Evolutionary conservation across 2,329 filamentous ascomycete species (phyloP), one percentile per base, ranked within the genome.

Genomic region (Amphichorda felina): DNA sequence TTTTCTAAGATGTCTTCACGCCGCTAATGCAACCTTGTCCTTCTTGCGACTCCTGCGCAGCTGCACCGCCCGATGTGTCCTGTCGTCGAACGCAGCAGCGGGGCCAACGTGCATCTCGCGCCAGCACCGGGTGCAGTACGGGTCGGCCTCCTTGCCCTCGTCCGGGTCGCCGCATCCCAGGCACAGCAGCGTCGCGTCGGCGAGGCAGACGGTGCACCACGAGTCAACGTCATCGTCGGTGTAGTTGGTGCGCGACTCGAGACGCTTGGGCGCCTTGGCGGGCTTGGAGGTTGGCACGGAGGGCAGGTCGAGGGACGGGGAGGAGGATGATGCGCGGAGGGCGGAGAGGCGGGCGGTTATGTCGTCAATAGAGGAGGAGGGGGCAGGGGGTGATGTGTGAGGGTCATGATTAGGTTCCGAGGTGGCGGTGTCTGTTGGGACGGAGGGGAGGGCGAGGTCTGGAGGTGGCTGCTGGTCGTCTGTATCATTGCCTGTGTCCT

Each of bases 141-240:
- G 38, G 10, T 39, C 38, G 16, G 32, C 37, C 7, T 26, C 34
- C 11, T 18, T 30, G 28, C 85, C 61, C 43, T 88, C 76, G 28
- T 85, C 62, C 43, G 88, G 76, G 19, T 59, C 57, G 25, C 76
- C 75, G 47, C 86, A 94, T 3, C 79, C 83, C 1, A 77, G 50
- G 50, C 86, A 94, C 38, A 68, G 68, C 19, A 91, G 59, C 3
- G 75, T 76, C 0, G 80, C 84, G 49, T 91, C 82, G 39, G 86
- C 82, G 32, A 81, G 75, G 51, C 86, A 94, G 8, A 91, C 86
- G 22, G 79, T 72, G 53, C 86, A 93, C 83, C 84, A 93, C 1
- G 69, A 74, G 29, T 79, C 75, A 41, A 79, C 68, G 46, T 89
- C 82, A 24, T 80, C 78, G 45, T 88, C 79, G 0, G 77, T 74